These are phyloP conservation scores for Candida piceae DNA, from an alignment of 805 yeast species.

Conservation along the genomic window DNA sequence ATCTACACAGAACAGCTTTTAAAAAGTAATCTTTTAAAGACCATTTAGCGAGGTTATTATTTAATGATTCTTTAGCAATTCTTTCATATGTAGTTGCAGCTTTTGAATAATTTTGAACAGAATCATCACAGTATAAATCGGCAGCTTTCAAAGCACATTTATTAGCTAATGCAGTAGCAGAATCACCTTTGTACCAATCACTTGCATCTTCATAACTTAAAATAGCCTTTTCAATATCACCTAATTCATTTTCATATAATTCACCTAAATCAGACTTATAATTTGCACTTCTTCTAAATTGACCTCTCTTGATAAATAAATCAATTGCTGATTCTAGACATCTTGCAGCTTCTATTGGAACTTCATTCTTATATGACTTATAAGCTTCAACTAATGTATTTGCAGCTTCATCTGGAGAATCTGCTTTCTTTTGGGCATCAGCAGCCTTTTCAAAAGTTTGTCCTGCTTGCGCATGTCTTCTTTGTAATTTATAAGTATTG, in stretches of 20 bases:
- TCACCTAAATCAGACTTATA: slow-evolving; percentile 89
- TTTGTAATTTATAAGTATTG: slow-evolving; percentile 74
- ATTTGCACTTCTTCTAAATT: slow-evolving; percentile 94
- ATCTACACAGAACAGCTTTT: slow-evolving; percentile 74
- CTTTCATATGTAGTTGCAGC: slow-evolving; percentile 77
- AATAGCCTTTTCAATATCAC: slow-evolving; percentile 64
- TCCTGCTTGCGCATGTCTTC: slow-evolving; percentile 74
- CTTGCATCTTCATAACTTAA: slow-evolving; percentile 87
- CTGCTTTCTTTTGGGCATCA: slow-evolving; percentile 65
- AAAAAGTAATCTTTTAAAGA: slow-evolving; percentile 86
- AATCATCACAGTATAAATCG: slow-evolving; percentile 68
- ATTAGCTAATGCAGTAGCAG: slow-evolving; percentile 84
- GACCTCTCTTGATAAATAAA: slow-evolving; percentile 84
- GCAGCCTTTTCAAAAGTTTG: slow-evolving; percentile 83
- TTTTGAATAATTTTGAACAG: slow-evolving; percentile 57
- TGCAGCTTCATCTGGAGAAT: slow-evolving; percentile 85
- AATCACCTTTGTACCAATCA: slow-evolving; percentile 92
- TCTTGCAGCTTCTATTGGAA: slow-evolving; percentile 72
- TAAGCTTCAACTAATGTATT: slow-evolving; percentile 85
- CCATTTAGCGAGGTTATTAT: slow-evolving; percentile 80
- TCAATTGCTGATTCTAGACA: slow-evolving; percentile 73
- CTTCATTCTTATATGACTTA: slow-evolving; percentile 73
- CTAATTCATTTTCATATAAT: slow-evolving; percentile 70
- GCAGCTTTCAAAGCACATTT: slow-evolving; percentile 89
- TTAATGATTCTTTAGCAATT: slow-evolving; percentile 70